Evolutionary conservation across 495 filamentous ascomycete genomes (phyloP).

Genomic region (Corynascus novoguineensis): DNA sequence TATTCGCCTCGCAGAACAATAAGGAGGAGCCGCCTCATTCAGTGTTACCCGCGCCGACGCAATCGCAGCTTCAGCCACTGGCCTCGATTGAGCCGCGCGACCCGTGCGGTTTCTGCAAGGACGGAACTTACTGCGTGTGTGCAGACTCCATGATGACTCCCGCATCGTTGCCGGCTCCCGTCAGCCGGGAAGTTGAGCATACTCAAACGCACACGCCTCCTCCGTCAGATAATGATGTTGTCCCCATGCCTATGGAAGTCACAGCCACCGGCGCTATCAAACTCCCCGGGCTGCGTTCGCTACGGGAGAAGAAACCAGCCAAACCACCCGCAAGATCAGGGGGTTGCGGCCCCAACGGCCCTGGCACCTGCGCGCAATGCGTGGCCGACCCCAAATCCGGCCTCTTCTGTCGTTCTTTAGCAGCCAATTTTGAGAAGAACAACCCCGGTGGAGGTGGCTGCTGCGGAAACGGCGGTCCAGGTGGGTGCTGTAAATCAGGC

Average conservation of each 20-base stretch:
- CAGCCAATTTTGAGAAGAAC: constrained; percentile 53
- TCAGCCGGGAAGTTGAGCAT: constrained; percentile 36
- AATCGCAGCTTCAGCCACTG: constrained; percentile 27
- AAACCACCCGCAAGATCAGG: constrained; percentile 5
- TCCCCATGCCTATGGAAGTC: constrained; percentile 43
- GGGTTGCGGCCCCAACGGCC: constrained; percentile 60
- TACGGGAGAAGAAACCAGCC: constrained; percentile 12
- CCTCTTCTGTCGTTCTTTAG: constrained; percentile 80
- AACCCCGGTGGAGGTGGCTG: constrained; percentile 44
- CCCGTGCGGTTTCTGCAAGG: constrained; percentile 81
- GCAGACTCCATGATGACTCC: constrained; percentile 58
- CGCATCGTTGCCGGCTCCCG: constrained; percentile 19
- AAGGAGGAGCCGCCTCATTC: constrained; percentile 7
- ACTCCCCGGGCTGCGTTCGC: constrained; percentile 37
- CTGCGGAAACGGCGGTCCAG: constrained; percentile 35
- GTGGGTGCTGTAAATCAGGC: constrained; percentile 36
- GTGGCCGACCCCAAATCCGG: constrained; percentile 70
- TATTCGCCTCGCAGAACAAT: constrained; percentile 45
- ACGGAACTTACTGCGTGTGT: constrained; percentile 79
- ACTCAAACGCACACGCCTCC: constrained; percentile 61
- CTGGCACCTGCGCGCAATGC: constrained; percentile 77
- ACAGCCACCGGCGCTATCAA: constrained; percentile 46
- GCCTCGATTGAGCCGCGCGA: constrained; percentile 42
- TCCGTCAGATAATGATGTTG: constrained; percentile 60
- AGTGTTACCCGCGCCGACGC: constrained; percentile 16